These are phyloP conservation scores for Speleostelium caveatum DNA, from an alignment of 78 protist species.

Conservation along the genomic window DNA sequence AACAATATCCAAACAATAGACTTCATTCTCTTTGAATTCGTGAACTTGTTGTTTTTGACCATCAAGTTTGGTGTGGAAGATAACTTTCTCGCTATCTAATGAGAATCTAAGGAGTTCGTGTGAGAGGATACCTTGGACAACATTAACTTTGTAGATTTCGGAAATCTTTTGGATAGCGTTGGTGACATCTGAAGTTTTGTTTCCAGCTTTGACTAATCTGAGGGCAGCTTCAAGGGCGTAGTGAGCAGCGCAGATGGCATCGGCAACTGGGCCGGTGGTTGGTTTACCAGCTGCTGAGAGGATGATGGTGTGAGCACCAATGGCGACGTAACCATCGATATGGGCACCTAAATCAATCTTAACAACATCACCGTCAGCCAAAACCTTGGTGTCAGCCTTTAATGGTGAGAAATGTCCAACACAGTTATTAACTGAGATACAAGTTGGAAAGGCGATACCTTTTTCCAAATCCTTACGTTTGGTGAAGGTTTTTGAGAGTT, in stretches of 20 bases:
- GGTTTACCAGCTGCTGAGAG: slow-evolving; percentile 58
- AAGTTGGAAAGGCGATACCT: slow-evolving; percentile 98
- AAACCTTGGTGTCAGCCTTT: slow-evolving; percentile 46
- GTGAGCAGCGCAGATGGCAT: slow-evolving; percentile 95
- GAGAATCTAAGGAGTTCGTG: slow-evolving; percentile 92
- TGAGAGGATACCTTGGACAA: slow-evolving; percentile 96
- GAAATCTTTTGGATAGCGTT: slow-evolving; percentile 83
- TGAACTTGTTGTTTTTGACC: slow-evolving; percentile 73
- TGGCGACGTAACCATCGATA: slow-evolving; percentile 95
- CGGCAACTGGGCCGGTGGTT: slow-evolving; percentile 87
- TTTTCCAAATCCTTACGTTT: slow-evolving; percentile 79
- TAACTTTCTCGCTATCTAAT: slow-evolving; percentile 92
- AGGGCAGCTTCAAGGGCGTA: slow-evolving; percentile 92
- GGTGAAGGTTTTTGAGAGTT: slow-evolving; percentile 30
- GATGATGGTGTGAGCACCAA: slow-evolving; percentile 93
- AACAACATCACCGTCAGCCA: slow-evolving; percentile 95
- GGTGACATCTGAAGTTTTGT: slow-evolving; percentile 86
- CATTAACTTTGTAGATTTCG: slow-evolving; percentile 69
- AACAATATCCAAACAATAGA: slow-evolving; percentile 94
- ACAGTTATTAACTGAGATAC: slow-evolving; percentile 94
- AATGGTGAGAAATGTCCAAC: slow-evolving; percentile 98
- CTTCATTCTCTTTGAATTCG: slow-evolving; percentile 80
- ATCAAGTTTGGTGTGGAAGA: slow-evolving; percentile 73
- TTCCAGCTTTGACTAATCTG: slow-evolving; percentile 84
- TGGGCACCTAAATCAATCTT: slow-evolving; percentile 98